These are phyloP conservation scores for Metschnikowia aberdeeniae DNA, from an alignment of 805 yeast species.

Conservation along the genomic window DNA sequence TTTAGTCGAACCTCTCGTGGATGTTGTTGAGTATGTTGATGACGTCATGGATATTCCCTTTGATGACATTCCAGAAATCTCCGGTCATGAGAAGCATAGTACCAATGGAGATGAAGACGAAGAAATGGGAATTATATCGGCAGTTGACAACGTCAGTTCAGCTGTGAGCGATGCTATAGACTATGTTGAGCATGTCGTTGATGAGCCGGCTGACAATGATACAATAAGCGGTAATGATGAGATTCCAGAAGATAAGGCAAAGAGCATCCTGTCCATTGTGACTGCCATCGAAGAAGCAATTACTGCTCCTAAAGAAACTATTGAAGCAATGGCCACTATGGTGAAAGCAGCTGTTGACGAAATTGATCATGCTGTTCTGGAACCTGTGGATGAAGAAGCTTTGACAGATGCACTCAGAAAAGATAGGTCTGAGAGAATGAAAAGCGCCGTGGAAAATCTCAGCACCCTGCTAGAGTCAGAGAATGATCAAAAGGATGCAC, in stretches of 20 bases:
- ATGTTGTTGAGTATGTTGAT: not conserved
- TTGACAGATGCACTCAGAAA: not conserved
- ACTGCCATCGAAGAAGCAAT: not conserved
- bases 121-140: not conserved
- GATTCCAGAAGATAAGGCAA: not conserved
- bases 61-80: not conserved
- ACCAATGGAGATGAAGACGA: not conserved
- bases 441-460: not conserved
- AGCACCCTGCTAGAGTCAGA: not conserved
- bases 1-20: not conserved
- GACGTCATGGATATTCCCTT: not conserved
- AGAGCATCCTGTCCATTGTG: not conserved
- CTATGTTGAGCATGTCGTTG: not conserved
- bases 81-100: not conserved
- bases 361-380: conserved; percentile 1
- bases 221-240: not conserved
- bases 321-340: not conserved
- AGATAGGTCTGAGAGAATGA: not conserved
- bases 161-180: not conserved
- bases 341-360: not conserved
- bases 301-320: not conserved
- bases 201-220: not conserved
- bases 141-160: not conserved
- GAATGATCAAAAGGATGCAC: not conserved
- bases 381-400: conserved; percentile 1